These are phyloP conservation scores for Climacium dendroides DNA, from an alignment of 225 moss, liverwort and hornwort species.

Conservation along the genomic window DNA sequence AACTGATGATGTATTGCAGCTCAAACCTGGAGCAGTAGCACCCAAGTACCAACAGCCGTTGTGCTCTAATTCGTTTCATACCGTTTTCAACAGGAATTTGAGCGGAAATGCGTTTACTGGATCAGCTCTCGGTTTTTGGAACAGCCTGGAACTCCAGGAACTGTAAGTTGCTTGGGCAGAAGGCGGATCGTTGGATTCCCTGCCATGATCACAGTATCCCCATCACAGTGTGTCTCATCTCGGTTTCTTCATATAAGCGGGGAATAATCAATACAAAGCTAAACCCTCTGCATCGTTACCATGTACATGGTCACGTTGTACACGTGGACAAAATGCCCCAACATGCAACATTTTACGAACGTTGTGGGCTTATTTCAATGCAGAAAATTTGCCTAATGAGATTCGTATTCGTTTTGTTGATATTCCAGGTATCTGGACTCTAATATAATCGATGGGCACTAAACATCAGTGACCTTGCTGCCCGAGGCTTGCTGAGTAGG, in stretches of 20 bases:
- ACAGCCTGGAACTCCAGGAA: background rate
- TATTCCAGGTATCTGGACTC: background rate
- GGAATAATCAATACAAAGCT: background rate
- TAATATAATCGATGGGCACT: background rate
- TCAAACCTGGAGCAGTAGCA: background rate
- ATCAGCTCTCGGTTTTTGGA: background rate
- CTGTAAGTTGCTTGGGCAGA: background rate
- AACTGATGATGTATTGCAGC: background rate
- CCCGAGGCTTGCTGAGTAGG: background rate
- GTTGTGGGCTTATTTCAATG: background rate
- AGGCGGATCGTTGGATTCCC: background rate
- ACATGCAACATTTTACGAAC: too few species aligned
- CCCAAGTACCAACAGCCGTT: too few species aligned
- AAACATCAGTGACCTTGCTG: background rate
- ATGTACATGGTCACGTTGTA: background rate
- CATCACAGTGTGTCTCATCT: too few species aligned
- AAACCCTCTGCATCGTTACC: background rate
- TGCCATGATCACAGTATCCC: background rate
- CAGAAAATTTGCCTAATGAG: background rate
- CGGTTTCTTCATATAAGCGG: too few species aligned
- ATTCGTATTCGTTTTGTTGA: background rate
- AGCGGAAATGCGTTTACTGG: conserved; percentile 2
- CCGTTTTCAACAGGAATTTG: background rate
- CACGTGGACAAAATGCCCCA: background rate
- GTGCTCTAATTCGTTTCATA: background rate